Percentiles rank a stretch among this genome's conserved stretches.
These are phyloP conservation scores for Vigna unguiculata DNA, from an alignment of 306 rosid species.

Conservation along the genomic window DNA sequence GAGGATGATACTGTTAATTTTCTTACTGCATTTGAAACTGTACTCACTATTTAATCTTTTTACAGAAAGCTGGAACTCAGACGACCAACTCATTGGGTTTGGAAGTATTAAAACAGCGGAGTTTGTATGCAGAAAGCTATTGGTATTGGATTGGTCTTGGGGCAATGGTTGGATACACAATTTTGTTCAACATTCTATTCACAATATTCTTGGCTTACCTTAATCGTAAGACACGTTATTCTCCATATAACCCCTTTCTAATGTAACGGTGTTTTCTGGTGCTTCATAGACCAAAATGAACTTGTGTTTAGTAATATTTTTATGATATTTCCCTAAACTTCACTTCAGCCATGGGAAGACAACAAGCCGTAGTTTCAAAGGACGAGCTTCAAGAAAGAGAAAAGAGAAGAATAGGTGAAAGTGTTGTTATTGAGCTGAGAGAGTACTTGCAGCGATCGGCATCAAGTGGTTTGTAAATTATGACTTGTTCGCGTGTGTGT, in stretches of 20 bases:
- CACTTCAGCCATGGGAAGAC: slow-evolving; percentile 80
- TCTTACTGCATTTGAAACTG: slow-evolving; percentile 36
- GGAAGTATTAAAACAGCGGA: slow-evolving; percentile 70
- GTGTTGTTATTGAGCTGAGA: slow-evolving; percentile 78
- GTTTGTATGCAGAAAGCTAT: slow-evolving; percentile 80
- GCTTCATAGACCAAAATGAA: slow-evolving; percentile 34
- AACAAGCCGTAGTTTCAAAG: slow-evolving; percentile 91
- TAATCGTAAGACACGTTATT: slow-evolving; percentile 77
- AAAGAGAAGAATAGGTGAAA: slow-evolving; percentile 83
- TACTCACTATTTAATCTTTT: slow-evolving; percentile 36
- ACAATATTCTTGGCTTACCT: slow-evolving; percentile 88
- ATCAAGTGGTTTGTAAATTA: slow-evolving; percentile 72
- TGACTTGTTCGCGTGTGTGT: neutral
- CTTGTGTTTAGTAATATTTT: slow-evolving; percentile 17
- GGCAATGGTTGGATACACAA: slow-evolving; percentile 92
- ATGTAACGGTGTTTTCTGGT: slow-evolving; percentile 36
- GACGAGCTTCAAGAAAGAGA: slow-evolving; percentile 89
- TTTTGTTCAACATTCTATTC: slow-evolving; percentile 81
- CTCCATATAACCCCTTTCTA: slow-evolving; percentile 33
- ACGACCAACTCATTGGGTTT: slow-evolving; percentile 68
- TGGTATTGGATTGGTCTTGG: slow-evolving; percentile 99
- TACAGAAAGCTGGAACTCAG: slow-evolving; percentile 64
- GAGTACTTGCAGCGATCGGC: slow-evolving; percentile 86
- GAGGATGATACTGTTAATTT: slow-evolving; percentile 36
- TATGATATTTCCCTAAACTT: slow-evolving; percentile 26